Conservation (phyloP, 1,284 basidiomycete genomes). For the Microstroma glucosiphilum region DNA sequence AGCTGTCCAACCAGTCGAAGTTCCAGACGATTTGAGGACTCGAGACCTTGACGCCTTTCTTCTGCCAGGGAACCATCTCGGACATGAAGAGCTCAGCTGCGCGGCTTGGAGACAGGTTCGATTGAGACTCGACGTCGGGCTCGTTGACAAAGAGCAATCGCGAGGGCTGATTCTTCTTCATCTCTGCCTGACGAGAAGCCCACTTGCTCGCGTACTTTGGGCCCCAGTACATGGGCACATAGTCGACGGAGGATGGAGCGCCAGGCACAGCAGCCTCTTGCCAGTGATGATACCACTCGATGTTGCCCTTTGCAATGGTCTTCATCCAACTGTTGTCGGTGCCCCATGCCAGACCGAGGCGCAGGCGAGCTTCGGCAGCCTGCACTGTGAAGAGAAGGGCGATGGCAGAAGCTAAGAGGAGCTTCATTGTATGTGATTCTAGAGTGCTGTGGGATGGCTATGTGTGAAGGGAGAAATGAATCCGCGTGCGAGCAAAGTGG, state of each 20-base stretch:
- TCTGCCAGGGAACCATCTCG: slow-evolving; percentile 38
- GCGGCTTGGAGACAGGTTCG: slow-evolving; percentile 25
- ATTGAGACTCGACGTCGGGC: slow-evolving; percentile 39
- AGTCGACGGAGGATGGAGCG: slow-evolving; percentile 31
- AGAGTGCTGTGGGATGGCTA: too few species aligned
- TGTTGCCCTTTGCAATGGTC: slow-evolving; percentile 28
- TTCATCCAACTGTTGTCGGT: slow-evolving; percentile 34
- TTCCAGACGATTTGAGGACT: slow-evolving; percentile 45
- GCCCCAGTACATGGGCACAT: slow-evolving; percentile 45
- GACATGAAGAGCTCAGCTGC: slow-evolving; percentile 37
- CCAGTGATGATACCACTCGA: slow-evolving; percentile 48
- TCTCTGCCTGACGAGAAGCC: slow-evolving; percentile 28
- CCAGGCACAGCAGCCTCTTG: slow-evolving; percentile 30
- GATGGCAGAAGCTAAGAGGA: neutral
- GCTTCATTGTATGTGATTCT: neutral
- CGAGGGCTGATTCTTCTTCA: slow-evolving; percentile 20
- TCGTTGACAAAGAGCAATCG: slow-evolving; percentile 43
- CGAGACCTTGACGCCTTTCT: slow-evolving; percentile 36
- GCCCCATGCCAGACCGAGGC: slow-evolving; percentile 36
- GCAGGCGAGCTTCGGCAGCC: slow-evolving; percentile 1
- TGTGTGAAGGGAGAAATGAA: neutral
- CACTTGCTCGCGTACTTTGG: slow-evolving; percentile 22
- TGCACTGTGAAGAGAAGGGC: neutral
- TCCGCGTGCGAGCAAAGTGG: neutral
- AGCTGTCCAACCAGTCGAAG: slow-evolving; percentile 38